phyloP scores from a whole-genome alignment of 2,329 filamentous ascomycete species.

The Arachnopeziza araneosa region DNA sequence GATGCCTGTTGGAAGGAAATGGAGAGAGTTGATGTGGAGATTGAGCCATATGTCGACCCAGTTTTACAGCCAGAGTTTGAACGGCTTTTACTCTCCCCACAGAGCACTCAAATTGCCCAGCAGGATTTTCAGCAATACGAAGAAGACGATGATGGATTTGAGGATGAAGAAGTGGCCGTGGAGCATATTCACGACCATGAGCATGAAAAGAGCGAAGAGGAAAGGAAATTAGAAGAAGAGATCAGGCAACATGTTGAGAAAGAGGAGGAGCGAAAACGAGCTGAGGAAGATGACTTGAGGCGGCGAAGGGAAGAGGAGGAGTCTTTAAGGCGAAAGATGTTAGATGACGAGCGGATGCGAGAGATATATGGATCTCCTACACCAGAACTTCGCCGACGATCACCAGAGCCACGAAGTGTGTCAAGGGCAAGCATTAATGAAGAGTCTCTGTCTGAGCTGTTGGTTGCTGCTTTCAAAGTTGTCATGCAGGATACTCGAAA shows the following conservation, averaged over 20 bases:
- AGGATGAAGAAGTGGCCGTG: constrained; percentile 16
- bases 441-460: constrained; percentile 47
- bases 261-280: constrained; percentile 37
- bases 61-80: constrained; percentile 55
- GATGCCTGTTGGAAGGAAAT: constrained; percentile 93
- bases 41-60: constrained; percentile 66
- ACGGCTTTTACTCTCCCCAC: constrained; percentile 26
- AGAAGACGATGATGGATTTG: constrained; percentile 18
- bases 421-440: constrained; percentile 16
- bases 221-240: constrained; percentile 45
- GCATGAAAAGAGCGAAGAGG: constrained; percentile 6
- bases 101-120: not conserved
- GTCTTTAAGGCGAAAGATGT: constrained; percentile 49
- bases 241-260: constrained; percentile 28
- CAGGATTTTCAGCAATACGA: not conserved
- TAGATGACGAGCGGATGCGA: constrained; percentile 46
- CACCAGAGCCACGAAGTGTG: constrained; percentile 1
- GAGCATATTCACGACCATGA: constrained; percentile 13
- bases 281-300: constrained; percentile 44
- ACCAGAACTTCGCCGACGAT: not conserved
- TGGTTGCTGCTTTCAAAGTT: constrained; percentile 49
- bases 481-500: constrained; percentile 55
- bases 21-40: constrained; percentile 95
- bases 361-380: constrained; percentile 42
- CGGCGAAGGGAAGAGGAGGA: constrained; percentile 15